Percentiles rank a stretch among this genome's conserved stretches.
These are phyloP conservation scores for Arthrinium phaeospermum DNA, from an alignment of 2,329 filamentous ascomycete species.

Conservation along the genomic window DNA sequence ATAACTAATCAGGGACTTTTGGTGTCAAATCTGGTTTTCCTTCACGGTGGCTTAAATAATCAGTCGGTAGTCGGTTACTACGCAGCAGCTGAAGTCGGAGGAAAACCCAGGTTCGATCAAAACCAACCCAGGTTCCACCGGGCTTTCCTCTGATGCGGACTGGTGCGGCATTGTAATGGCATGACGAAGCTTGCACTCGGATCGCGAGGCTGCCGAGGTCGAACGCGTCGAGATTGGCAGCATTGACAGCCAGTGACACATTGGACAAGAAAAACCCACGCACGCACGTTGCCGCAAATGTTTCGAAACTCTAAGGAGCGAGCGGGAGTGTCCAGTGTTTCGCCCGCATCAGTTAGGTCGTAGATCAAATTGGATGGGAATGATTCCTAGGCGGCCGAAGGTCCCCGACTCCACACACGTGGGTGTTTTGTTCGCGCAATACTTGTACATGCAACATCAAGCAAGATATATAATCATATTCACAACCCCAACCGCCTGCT, in stretches of 20 bases:
- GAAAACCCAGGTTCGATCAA: not conserved
- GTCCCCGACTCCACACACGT: not conserved
- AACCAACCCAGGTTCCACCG: not conserved
- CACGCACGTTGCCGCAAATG: slow-evolving; percentile 4
- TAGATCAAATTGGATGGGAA: not conserved
- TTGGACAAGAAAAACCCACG: not conserved
- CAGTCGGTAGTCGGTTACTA: not conserved
- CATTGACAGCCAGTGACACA: not conserved
- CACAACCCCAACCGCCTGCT: not conserved
- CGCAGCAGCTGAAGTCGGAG: slow-evolving; percentile 4
- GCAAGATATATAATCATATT: not conserved
- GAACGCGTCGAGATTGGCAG: not conserved
- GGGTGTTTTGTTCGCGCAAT: not conserved
- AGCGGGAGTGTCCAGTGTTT: slow-evolving; percentile 13
- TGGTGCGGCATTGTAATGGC: slow-evolving; percentile 5
- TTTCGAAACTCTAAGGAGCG: slow-evolving; percentile 11
- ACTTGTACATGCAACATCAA: not conserved
- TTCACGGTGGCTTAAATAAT: not conserved
- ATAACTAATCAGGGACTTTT: not conserved
- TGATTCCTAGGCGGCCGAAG: not conserved
- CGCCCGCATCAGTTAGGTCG: not conserved
- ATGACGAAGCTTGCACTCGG: slow-evolving; percentile 7
- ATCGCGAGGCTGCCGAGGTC: slow-evolving; percentile 2
- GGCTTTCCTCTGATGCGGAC: not conserved
- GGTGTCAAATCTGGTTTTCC: not conserved